phyloP scores from a whole-genome alignment of 805 yeast genomes.

The Suhomyces tanzawaensis region DNA sequence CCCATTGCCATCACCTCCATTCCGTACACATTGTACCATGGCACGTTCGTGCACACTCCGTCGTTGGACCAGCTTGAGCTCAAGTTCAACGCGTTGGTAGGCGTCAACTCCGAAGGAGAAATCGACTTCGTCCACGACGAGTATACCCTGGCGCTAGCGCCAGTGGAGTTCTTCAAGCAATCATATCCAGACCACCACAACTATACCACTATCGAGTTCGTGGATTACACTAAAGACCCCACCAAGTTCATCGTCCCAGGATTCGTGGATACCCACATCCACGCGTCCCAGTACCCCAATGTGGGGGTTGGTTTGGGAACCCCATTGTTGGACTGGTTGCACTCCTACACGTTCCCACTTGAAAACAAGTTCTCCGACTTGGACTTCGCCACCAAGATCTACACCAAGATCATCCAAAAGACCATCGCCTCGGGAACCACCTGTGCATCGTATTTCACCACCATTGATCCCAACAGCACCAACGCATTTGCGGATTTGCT shows the following conservation, averaged over 20 bases:
- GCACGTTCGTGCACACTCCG: slow-evolving; percentile 76
- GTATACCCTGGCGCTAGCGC: slow-evolving; percentile 13
- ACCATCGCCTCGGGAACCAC: slow-evolving; percentile 85
- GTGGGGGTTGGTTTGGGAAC: slow-evolving; percentile 72
- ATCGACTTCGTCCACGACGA: slow-evolving; percentile 39
- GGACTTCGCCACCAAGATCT: slow-evolving; percentile 56
- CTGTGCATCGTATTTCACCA: slow-evolving; percentile 87
- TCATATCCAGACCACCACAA: slow-evolving; percentile 5
- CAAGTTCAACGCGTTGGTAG: slow-evolving; percentile 54
- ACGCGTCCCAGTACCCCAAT: slow-evolving; percentile 46
- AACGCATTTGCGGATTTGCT: slow-evolving; percentile 74
- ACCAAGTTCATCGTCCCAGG: slow-evolving; percentile 61
- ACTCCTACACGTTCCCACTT: slow-evolving; percentile 82
- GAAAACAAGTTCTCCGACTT: slow-evolving; percentile 57
- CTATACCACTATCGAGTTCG: slow-evolving; percentile 11
- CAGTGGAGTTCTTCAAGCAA: slow-evolving; percentile 18
- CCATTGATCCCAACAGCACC: slow-evolving; percentile 76
- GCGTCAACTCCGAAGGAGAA: slow-evolving; percentile 57
- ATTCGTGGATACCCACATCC: slow-evolving; percentile 45
- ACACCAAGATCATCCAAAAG: slow-evolving; percentile 61
- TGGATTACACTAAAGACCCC: slow-evolving; percentile 33
- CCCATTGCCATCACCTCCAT: slow-evolving; percentile 6
- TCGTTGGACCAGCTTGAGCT: slow-evolving; percentile 54
- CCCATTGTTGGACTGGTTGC: slow-evolving; percentile 87
- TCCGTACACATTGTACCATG: slow-evolving; percentile 53